These are phyloP conservation scores for Daldinia eschscholtzii DNA, from an alignment of 2,329 filamentous ascomycete genomes.

Conservation along the genomic window DNA sequence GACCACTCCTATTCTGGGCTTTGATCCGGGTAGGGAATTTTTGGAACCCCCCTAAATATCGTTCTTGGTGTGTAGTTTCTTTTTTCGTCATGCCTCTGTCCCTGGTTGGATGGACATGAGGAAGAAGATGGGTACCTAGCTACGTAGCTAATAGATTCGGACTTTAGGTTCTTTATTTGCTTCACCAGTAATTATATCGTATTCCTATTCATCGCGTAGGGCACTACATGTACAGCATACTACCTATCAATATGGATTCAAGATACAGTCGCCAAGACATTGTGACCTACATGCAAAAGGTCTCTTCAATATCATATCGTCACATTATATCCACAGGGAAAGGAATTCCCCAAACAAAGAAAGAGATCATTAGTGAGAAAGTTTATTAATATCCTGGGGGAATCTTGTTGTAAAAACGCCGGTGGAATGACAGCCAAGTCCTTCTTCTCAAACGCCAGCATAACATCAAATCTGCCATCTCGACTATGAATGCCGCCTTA, in stretches of 20 bases:
- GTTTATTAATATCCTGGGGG: slow-evolving; percentile 38
- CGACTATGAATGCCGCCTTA: slow-evolving; percentile 30
- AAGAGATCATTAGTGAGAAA: slow-evolving; percentile 9
- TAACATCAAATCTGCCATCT: slow-evolving; percentile 32
- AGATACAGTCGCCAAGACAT: neutral
- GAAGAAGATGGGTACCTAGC: slow-evolving; percentile 57
- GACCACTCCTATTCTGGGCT: slow-evolving; percentile 78
- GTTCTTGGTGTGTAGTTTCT: slow-evolving; percentile 44
- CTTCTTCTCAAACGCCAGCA: slow-evolving; percentile 44
- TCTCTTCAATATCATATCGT: neutral
- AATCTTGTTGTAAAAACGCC: slow-evolving; percentile 45
- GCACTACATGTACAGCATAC: neutral
- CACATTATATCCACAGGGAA: neutral
- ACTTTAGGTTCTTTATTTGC: neutral
- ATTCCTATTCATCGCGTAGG: neutral
- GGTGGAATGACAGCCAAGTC: slow-evolving; percentile 37
- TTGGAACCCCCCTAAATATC: slow-evolving; percentile 65
- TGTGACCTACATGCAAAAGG: neutral
- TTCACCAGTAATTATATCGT: neutral
- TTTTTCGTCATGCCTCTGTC: slow-evolving; percentile 64
- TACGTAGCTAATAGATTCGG: too few relatives aligned
- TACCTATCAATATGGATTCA: neutral
- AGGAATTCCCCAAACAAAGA: neutral
- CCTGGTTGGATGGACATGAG: slow-evolving; percentile 59
- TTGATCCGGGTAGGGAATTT: slow-evolving; percentile 78